A percentile compares a stretch with the other conserved stretches of the same genome.
These are phyloP conservation scores for Aspergillus pseudonomiae DNA, from an alignment of 2,329 filamentous ascomycete genomes.

Conservation along the genomic window DNA sequence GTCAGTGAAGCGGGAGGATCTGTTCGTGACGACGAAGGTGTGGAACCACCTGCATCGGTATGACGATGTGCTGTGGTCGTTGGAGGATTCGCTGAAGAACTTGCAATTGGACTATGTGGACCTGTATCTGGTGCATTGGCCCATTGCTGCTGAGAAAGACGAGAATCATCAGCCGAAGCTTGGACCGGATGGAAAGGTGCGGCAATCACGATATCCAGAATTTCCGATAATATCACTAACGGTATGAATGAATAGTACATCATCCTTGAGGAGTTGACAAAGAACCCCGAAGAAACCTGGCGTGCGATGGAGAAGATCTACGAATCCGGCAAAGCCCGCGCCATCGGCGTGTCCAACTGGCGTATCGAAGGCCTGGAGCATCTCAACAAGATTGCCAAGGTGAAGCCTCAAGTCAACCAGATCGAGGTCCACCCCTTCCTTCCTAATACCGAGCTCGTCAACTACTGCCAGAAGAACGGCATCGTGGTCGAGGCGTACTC, in stretches of 20 bases:
- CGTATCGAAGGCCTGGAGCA: slow-evolving; percentile 53
- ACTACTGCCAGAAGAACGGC: slow-evolving; percentile 45
- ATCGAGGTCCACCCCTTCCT: slow-evolving; percentile 52
- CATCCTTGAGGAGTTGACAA: slow-evolving; percentile 66
- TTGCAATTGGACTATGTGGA: slow-evolving; percentile 73
- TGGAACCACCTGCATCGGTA: slow-evolving; percentile 57
- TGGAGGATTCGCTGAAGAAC: slow-evolving; percentile 64
- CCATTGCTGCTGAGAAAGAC: slow-evolving; percentile 52
- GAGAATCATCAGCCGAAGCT: slow-evolving; percentile 52
- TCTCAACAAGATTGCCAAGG: slow-evolving; percentile 47
- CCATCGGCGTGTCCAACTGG: slow-evolving; percentile 81
- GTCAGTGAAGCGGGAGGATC: slow-evolving; percentile 52
- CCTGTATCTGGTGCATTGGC: slow-evolving; percentile 63
- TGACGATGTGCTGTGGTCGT: slow-evolving; percentile 54
- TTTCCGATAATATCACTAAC: background rate
- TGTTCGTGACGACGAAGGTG: slow-evolving; percentile 57
- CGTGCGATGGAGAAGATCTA: slow-evolving; percentile 67
- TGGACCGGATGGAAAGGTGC: slow-evolving; percentile 54
- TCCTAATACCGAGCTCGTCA: slow-evolving; percentile 46
- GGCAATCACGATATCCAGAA: slow-evolving; percentile 18
- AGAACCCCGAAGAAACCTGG: slow-evolving; percentile 66
- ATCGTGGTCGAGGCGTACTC: slow-evolving; percentile 49
- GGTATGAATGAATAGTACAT: slow-evolving; percentile 49
- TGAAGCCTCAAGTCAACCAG: slow-evolving; percentile 49
- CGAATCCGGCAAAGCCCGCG: slow-evolving; percentile 62